Base-by-base conservation (phyloP, 371 early-diverging fungal genomes). In the Apophysomyces trapeziformis region DNA sequence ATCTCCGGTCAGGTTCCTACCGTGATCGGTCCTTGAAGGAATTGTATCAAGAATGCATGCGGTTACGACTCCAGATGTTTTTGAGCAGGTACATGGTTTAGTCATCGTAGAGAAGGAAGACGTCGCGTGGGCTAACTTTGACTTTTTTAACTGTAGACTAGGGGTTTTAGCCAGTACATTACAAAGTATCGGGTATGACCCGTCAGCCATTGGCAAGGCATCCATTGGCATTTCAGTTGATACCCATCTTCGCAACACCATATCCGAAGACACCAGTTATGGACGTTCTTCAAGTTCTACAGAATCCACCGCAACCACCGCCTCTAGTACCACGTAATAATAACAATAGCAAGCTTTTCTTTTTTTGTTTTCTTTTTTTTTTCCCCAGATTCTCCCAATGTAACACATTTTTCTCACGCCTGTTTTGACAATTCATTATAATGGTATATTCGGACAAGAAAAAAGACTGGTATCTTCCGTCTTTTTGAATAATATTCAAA, bases 1-100 rank as follows among this genome's bases (percentile, higher is more conserved):
- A 91, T 63, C 70, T 94, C 26, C 80, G 88, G 59, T 83, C 86
- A 47, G 93, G 93, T 14, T 79, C 87, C 38, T 92, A 88, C 69
- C 78, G 88, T 14, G 85, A 88, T 50, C 84, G 91, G 50, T 78
- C 81, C 8, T 74, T 84, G 16, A 83, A 82, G 70, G 92, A 92
- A 46, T 38, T 93, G 32, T 91, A 86, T 65, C 67, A 81, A 58
- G 91, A 94, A 73, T 82, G 83, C 6, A 72, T 87, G 18, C 76
- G 86, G 21, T 68, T 92, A 41, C 85, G 88, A 61, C 74, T 93
- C 12, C 85, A 86, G 63, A 93, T 94, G 92, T 74, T 69, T 38
- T 61, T 81, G 14, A 65, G 70, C 36, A 78, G 78, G 81, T 76
- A 72, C 26, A 2, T 26, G 18, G 41, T 5, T 6, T 50, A 16